phyloP scores from a whole-genome alignment of 2,329 filamentous ascomycete genomes.

The Ceratocystis harringtonii region DNA sequence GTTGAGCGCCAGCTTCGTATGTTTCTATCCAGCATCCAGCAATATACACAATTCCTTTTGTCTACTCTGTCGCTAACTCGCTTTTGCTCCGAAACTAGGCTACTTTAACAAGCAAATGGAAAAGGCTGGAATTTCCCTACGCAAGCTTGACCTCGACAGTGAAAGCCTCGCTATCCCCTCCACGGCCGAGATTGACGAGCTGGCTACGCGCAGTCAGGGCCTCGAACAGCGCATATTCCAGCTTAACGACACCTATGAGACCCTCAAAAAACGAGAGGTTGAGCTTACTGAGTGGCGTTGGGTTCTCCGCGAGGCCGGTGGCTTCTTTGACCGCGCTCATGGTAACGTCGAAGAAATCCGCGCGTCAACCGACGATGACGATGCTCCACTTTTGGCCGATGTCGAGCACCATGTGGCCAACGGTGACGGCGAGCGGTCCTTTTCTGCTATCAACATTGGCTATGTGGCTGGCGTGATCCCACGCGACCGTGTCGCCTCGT shows the following conservation, averaged over 20 bases:
- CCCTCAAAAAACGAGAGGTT: constrained; percentile 90
- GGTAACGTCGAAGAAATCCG: constrained; percentile 95
- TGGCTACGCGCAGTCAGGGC: constrained; percentile 80
- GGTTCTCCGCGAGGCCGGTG: constrained; percentile 89
- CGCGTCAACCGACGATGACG: constrained; percentile 75
- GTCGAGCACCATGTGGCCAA: constrained; percentile 57
- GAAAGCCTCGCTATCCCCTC: constrained; percentile 76
- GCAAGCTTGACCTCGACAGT: constrained; percentile 80
- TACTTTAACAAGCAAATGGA: constrained; percentile 96
- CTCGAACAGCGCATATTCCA: constrained; percentile 83
- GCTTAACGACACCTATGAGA: constrained; percentile 96
- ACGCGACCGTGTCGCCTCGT: constrained; percentile 80
- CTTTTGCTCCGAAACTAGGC: constrained; percentile 33
- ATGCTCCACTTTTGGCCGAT: constrained; percentile 84
- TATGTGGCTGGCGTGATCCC: constrained; percentile 95
- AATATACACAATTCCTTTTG: background rate
- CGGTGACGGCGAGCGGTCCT: constrained; percentile 63
- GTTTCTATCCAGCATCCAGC: constrained; percentile 25
- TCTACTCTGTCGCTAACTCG: constrained; percentile 1
- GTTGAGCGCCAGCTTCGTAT: constrained; percentile 91
- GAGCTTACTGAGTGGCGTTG: constrained; percentile 97
- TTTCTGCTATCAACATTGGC: constrained; percentile 96
- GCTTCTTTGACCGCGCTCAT: constrained; percentile 92
- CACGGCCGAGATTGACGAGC: constrained; percentile 89
- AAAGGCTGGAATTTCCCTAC: constrained; percentile 70